Base-by-base conservation (phyloP, 805 yeast species). In the Candida easanensis region DNA sequence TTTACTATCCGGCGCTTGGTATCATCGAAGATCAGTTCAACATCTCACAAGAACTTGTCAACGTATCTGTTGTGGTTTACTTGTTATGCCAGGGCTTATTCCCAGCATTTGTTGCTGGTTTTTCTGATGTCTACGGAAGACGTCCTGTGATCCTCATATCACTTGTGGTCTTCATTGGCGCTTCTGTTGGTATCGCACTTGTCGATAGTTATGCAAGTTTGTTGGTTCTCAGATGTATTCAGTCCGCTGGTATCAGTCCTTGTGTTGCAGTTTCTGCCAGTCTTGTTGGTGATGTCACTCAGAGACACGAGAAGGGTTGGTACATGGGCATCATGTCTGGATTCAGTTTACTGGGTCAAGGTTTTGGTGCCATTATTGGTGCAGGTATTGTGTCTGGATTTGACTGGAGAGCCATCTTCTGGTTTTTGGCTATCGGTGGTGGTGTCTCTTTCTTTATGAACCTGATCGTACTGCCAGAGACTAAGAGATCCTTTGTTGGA, bases 161-260 rank as follows among this genome's bases (percentile, higher is more conserved):
- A 27, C 60, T 84, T 22, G 14, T 71, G 0, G 65, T 80, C 2
- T 88, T 78, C 53, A 63, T 79, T 16, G 79, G 70, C 8, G 79
- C 86, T 1, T 79, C 83, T 60, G 60, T 84, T 28, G 93, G 85
- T 0, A 61, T 88, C 13, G 87, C 95, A 0, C 66, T 73, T 18
- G 64, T 79, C 2, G 63, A 76, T 19, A 71, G 65, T 1, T 85
- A 79, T 57, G 76, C 84, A 64, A 69, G 79, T 19, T 64, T 88
- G 14, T 62, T 84, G 9, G 74, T 82, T 1, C 63, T 88, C 20
- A 66, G 96, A 48, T 79, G 88, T 60, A 51, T 85, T 15, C 90
- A 88, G 55, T 89, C 95, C 0, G 72, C 82, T 9, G 89, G 86
- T 10, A 82, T 82, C 8, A 80, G 93, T 0, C 88, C 95, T 0